Evolutionary conservation across 306 rosid species (phyloP).

Genomic region (Astragalus glycyphyllos): DNA sequence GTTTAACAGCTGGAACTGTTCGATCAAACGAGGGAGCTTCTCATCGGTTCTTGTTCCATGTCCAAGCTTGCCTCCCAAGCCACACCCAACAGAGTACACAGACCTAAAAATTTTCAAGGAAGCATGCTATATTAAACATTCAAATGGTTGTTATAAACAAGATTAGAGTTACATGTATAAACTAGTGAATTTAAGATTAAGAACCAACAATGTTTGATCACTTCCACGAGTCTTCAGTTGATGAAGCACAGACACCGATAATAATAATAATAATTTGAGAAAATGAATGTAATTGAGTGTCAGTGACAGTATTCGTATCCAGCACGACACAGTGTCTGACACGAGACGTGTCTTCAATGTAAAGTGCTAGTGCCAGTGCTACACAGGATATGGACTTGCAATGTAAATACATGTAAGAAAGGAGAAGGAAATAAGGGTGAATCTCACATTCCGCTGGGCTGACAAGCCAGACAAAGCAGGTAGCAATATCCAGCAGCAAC

Average conservation of each 20-base stretch:
- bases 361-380: no score
- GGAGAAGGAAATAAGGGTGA: conserved; percentile 28
- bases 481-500: conserved; percentile 98
- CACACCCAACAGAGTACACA: conserved; percentile 95
- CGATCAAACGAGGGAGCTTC: conserved; percentile 78
- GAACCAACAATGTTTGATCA: conserved; percentile 7
- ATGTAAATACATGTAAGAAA: conserved; percentile 8
- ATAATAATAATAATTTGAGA: no score
- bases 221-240: background rate
- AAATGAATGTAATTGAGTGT: no score
- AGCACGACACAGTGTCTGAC: no score
- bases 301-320: no score
- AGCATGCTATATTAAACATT: conserved; percentile 26
- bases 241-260: no score
- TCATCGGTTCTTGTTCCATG: conserved; percentile 87
- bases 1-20: conserved; percentile 71
- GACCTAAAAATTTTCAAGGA: conserved; percentile 62
- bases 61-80: conserved; percentile 98
- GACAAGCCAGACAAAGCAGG: conserved; percentile 93
- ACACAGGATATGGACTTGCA: background rate
- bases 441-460: conserved; percentile 92
- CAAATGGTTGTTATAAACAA: conserved; percentile 9
- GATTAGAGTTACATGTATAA: conserved; percentile 29
- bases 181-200: conserved; percentile 7
- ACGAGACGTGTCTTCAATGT: no score